Conservation (phyloP, 495 filamentous ascomycete genomes). For the Friedmanniomyces simplex region DNA sequence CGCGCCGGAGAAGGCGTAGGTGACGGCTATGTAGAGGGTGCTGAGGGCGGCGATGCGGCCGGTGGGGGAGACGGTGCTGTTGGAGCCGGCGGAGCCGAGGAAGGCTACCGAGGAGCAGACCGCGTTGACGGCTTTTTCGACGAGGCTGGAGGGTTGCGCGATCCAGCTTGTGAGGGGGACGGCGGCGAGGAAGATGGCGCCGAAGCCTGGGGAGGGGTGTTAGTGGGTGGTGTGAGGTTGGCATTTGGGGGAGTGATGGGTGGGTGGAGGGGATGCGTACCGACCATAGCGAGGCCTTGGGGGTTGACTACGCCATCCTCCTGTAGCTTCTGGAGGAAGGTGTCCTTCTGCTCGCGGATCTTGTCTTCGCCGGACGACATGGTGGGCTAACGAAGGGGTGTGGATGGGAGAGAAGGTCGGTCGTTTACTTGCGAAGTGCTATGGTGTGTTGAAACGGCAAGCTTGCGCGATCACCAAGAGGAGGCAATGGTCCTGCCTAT, state of each 20-base stretch:
- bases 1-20: constrained; percentile 11
- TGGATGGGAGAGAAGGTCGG: background rate
- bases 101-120: constrained; percentile 3
- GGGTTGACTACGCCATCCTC: constrained; percentile 16
- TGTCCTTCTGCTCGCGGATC: constrained; percentile 1
- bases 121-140: constrained; percentile 7
- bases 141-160: constrained; percentile 1
- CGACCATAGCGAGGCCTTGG: constrained; percentile 8
- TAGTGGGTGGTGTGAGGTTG: background rate
- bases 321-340: constrained; percentile 5
- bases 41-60: constrained; percentile 14
- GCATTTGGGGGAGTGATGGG: background rate
- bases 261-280: background rate
- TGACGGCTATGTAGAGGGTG: constrained; percentile 11
- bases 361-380: background rate
- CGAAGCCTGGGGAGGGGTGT: constrained; percentile 1
- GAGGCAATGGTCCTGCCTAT: background rate
- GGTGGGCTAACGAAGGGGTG: background rate
- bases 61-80: background rate
- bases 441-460: too few species aligned
- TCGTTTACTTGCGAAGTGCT: too few species aligned
- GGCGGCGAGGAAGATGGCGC: constrained; percentile 13
- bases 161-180: constrained; percentile 11
- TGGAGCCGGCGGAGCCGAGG: constrained; percentile 5
- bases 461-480: too few species aligned